Conservation (phyloP, 768 basidiomycete genomes). For the Solioccasus polychromus region DNA sequence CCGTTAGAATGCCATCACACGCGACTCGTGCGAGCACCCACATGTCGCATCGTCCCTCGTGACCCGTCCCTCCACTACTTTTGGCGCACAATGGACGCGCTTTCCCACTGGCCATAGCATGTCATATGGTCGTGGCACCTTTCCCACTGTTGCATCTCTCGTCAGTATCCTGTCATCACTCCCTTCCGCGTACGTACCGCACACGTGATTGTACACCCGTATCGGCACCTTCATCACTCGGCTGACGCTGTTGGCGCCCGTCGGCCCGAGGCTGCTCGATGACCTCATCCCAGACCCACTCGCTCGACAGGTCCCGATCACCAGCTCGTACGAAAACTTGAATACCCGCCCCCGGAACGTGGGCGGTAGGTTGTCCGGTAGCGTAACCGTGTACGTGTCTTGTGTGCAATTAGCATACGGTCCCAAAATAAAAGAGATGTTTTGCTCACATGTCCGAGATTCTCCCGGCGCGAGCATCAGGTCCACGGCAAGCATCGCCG, state of each 20-base stretch:
- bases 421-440: neutral
- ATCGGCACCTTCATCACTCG: slow-evolving; percentile 90
- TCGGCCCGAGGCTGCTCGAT: slow-evolving; percentile 31
- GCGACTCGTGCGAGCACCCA: slow-evolving; percentile 12
- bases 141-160: slow-evolving; percentile 40
- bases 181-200: slow-evolving; percentile 54
- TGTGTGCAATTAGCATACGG: slow-evolving; percentile 1
- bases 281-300: slow-evolving; percentile 30
- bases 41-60: slow-evolving; percentile 9
- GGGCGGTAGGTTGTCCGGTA: slow-evolving; percentile 84
- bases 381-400: slow-evolving; percentile 77
- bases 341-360: slow-evolving; percentile 85
- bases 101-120: slow-evolving; percentile 73
- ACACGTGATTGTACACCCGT: slow-evolving; percentile 83
- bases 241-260: slow-evolving; percentile 53
- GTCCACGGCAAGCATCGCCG: slow-evolving; percentile 89
- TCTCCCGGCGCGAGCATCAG: slow-evolving; percentile 79
- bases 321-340: slow-evolving; percentile 84
- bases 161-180: too few species aligned
- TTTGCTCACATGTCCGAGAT: slow-evolving; percentile 64
- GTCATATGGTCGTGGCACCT: slow-evolving; percentile 68
- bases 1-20: slow-evolving; percentile 1
- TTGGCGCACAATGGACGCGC: slow-evolving; percentile 30
- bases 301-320: slow-evolving; percentile 83
- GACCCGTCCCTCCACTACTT: slow-evolving; percentile 23